These are phyloP conservation scores for Phlegmacium glaucopus DNA, from an alignment of 768 basidiomycete species.

Conservation along the genomic window DNA sequence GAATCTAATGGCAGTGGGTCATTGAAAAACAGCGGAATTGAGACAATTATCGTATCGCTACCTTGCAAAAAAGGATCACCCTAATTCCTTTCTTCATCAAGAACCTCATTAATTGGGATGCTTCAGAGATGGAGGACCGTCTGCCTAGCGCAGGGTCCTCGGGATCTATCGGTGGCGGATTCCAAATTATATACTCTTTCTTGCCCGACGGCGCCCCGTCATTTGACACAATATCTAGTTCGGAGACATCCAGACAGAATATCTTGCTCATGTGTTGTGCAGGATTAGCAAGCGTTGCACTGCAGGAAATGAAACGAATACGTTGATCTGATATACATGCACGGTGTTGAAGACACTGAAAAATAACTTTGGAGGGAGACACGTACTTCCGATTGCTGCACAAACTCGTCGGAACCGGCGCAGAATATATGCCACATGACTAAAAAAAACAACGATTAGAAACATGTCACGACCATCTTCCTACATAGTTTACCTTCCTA, in stretches of 20 bases:
- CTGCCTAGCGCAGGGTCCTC: slow-evolving; percentile 52
- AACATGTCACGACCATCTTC: background rate
- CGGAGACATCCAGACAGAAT: slow-evolving; percentile 59
- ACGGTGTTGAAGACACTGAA: slow-evolving; percentile 1
- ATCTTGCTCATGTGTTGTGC: slow-evolving; percentile 71
- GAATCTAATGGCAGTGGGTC: slow-evolving; percentile 44
- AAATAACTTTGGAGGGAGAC: background rate
- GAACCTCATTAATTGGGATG: slow-evolving; percentile 68
- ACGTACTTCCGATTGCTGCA: slow-evolving; percentile 72
- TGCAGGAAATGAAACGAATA: slow-evolving; percentile 76
- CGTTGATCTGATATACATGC: slow-evolving; percentile 41
- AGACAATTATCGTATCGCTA: slow-evolving; percentile 15
- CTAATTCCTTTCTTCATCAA: slow-evolving; percentile 80
- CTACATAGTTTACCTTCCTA: slow-evolving; percentile 61
- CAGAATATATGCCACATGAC: slow-evolving; percentile 80
- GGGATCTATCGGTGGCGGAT: slow-evolving; percentile 55
- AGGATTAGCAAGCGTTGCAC: slow-evolving; percentile 83
- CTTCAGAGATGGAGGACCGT: slow-evolving; percentile 60
- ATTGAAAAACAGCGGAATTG: background rate
- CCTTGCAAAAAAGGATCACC: slow-evolving; percentile 89
- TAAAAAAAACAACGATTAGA: slow-evolving; percentile 22
- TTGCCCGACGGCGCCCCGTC: slow-evolving; percentile 82
- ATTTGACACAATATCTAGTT: slow-evolving; percentile 66
- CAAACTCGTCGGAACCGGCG: slow-evolving; percentile 74
- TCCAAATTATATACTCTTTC: slow-evolving; percentile 83